Conservation (phyloP, 2,329 filamentous ascomycete species). For the Mollisiaceae sp. region DNA sequence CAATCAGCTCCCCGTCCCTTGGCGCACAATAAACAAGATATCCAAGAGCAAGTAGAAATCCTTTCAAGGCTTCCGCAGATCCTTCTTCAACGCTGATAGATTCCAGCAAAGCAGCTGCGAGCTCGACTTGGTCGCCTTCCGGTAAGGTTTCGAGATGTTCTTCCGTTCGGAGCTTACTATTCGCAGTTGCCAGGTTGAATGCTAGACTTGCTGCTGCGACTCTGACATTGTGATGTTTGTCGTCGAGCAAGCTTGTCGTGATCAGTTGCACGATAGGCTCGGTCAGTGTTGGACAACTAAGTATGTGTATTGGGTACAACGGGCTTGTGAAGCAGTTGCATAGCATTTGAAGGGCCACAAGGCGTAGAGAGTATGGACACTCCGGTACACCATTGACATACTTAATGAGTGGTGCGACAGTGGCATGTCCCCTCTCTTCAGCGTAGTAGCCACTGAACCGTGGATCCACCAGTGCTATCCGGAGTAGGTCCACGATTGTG, state of each 20-base stretch:
- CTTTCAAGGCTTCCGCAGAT: slow-evolving; percentile 75
- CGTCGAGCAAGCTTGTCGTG: slow-evolving; percentile 79
- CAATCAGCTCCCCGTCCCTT: slow-evolving; percentile 74
- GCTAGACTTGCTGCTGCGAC: slow-evolving; percentile 83
- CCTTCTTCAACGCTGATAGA: slow-evolving; percentile 63
- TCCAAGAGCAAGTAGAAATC: slow-evolving; percentile 77
- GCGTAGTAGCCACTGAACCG: slow-evolving; percentile 83
- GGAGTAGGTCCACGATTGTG: slow-evolving; percentile 82
- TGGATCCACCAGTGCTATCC: slow-evolving; percentile 76
- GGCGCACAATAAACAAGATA: slow-evolving; percentile 75
- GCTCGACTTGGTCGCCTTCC: slow-evolving; percentile 76
- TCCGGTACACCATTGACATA: slow-evolving; percentile 60
- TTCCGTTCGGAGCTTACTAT: slow-evolving; percentile 67
- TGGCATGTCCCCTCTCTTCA: slow-evolving; percentile 71
- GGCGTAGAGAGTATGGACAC: slow-evolving; percentile 80
- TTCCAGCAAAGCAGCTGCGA: slow-evolving; percentile 81
- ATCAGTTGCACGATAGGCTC: slow-evolving; percentile 69
- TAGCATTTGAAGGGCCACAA: slow-evolving; percentile 81
- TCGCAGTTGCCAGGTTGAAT: slow-evolving; percentile 78
- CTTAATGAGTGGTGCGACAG: slow-evolving; percentile 65
- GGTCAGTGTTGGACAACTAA: slow-evolving; percentile 57
- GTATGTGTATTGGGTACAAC: slow-evolving; percentile 70
- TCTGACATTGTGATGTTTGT: slow-evolving; percentile 73
- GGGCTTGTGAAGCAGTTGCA: slow-evolving; percentile 85
- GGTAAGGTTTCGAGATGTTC: slow-evolving; percentile 62